Base-by-base conservation (phyloP, 2,329 filamentous ascomycete genomes). In the Apiospora aurea region DNA sequence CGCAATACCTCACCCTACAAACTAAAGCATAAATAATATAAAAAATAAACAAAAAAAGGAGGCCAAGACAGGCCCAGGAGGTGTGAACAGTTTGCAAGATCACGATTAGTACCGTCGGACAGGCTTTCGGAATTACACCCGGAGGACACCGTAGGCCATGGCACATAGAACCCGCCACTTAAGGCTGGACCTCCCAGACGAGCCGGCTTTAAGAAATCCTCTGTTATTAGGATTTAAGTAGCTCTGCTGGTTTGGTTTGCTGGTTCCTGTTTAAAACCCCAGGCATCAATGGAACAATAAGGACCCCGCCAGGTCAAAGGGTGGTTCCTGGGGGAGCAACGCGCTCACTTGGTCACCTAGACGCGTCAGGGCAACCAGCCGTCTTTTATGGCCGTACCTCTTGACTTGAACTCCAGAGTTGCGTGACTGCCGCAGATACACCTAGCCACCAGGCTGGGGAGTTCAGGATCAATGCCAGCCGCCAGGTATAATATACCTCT, bases 1-100 rank as follows among this genome's bases (percentile, higher is more conserved):
- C 41, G 18, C 41, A 46, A 10, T 18, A n/a, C 38, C n/a, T 18
- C 41, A 18, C 41, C 66, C 29, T 29, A 1, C n/a, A 18, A n/a
- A 34, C 41, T 16, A 8, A 26, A 26, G 24, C 13, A 13, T n/a
- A 46, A 0, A 29, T 13, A 18, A 10, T 10, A 43, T 13, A 4
- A 29, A 29, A 47, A 68, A 11, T 18, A 18, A 1, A 11, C 34
- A 18, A 26, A 68, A 67, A 68, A 68, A 47, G n/a, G 21, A 47
- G 66, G 66, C 66, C 66, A 68, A 18, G 41, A 47, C 41, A 44
- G 4, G 43, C 2, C 66, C 29, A 29, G 66, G 26, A 47, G 24
- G 26, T 68, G 66, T 46, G 44, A 68, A 44, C 66, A 68, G 66
- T 68, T 21, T 68, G 66, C 14, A 68, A 68, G 66, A 68, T 29